Conservation (phyloP, 495 filamentous ascomycete genomes). For the Hypoxylon fragiforme region DNA sequence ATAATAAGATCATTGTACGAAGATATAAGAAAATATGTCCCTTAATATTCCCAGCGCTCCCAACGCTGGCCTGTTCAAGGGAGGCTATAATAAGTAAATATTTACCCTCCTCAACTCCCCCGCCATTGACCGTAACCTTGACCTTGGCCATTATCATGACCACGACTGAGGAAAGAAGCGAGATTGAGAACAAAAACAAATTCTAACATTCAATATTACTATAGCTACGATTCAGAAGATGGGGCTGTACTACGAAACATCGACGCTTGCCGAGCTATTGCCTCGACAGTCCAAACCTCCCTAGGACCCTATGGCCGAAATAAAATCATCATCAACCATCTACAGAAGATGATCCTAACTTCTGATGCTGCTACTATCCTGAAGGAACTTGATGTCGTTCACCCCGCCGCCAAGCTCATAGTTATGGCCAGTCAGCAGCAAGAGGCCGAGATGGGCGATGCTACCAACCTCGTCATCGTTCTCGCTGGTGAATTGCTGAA, state of each 20-base stretch:
- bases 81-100: constrained; percentile 93
- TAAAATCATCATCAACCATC: constrained; percentile 99
- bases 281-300: constrained; percentile 93
- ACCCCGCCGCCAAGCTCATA: constrained; percentile 96
- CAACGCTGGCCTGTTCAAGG: constrained; percentile 91
- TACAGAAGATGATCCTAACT: constrained; percentile 99
- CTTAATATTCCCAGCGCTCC: constrained; percentile 92
- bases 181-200: not conserved
- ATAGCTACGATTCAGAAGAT: constrained; percentile 96
- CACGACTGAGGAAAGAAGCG: too few relatives aligned
- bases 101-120: constrained; percentile 11
- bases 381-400: constrained; percentile 95
- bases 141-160: too few relatives aligned
- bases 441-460: constrained; percentile 98
- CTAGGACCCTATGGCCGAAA: constrained; percentile 97
- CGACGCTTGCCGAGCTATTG: constrained; percentile 95
- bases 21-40: constrained; percentile 70
- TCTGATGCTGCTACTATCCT: constrained; percentile 97
- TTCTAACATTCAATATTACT: constrained; percentile 12
- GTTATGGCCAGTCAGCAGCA: constrained; percentile 99
- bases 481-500: constrained; percentile 93
- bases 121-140: too few relatives aligned
- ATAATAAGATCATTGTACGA: constrained; percentile 1
- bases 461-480: constrained; percentile 96
- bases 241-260: constrained; percentile 98